Base-by-base conservation (phyloP, 306 rosid genomes). In the Fagus crenata region DNA sequence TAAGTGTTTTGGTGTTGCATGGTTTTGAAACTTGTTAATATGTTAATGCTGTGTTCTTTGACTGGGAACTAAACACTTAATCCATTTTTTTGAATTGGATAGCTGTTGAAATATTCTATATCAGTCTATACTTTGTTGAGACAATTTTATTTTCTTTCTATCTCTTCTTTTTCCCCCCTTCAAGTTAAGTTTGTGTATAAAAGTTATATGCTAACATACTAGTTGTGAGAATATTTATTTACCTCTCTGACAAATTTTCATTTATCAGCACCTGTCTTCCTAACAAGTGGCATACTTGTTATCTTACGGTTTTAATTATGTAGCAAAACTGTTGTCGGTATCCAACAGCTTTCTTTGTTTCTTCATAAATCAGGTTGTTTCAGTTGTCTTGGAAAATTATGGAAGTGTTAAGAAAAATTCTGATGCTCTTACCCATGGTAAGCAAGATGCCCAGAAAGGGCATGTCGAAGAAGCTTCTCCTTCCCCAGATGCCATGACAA, bases 371-470 rank as follows among this genome's bases (percentile, higher is more conserved):
- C 85, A 88, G 87, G 86, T 92, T 75, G 84, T 89, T 84, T 82
- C 91, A 53, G 95, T 85, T 70, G 90, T 88, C 78, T 83, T 90
- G 88, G 90, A 85, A 81, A 90, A 86, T 73, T 83, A 73, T 78
- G 94, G 90, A 46, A 83, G 83, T 58, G 72, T 55, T 43, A 61
- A 73, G 55, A 63, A 77, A 77, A 84, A 77, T n/a, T 69, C 80
- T 67, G 63, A 65, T 37, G 77, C 79, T 77, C 7, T 33, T 35
- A 11, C 13, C 51, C 3, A 2, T 59, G 82, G 17, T 1, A 67
- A 40, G 58, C 64, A 35, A 63, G 69, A 35, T 31, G 69, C 39
- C 51, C 51, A 2, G 14, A 46, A 46, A 7, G 51, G 51, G 51
- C 51, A 7, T 46, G 51, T 46, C 3, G 14, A 46, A 46, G 51